phyloP scores from a whole-genome alignment of 768 basidiomycete species.

The Phallus indusiatus region DNA sequence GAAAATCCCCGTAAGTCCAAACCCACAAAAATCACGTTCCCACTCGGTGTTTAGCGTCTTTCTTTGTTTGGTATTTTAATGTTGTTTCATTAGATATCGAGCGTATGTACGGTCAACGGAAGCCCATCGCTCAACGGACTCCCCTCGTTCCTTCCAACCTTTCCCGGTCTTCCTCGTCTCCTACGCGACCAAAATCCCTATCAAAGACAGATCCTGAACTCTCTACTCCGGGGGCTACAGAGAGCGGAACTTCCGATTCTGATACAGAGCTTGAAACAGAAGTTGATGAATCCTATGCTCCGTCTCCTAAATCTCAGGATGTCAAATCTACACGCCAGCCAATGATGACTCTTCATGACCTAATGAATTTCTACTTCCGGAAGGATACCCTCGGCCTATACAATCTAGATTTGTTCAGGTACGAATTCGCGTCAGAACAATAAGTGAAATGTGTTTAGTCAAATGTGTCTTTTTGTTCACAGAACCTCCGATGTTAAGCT shows the following conservation, averaged over 20 bases:
- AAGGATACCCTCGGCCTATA: constrained; percentile 73
- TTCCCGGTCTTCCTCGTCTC: constrained; percentile 5
- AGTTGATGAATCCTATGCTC: constrained; percentile 24
- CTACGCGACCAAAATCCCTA: not conserved
- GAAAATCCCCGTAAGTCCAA: constrained; percentile 85
- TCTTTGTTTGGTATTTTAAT: not conserved
- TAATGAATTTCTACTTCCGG: constrained; percentile 83
- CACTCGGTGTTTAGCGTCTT: constrained; percentile 1
- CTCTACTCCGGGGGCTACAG: constrained; percentile 52
- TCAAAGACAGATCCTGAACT: not conserved
- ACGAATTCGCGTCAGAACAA: constrained; percentile 16
- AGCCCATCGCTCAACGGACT: constrained; percentile 77
- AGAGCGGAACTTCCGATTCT: constrained; percentile 56
- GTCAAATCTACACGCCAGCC: constrained; percentile 4
- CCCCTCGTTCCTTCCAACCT: constrained; percentile 36
- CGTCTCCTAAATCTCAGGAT: constrained; percentile 22
- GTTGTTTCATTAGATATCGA: constrained; percentile 62
- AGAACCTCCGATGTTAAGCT: constrained; percentile 85
- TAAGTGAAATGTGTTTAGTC: constrained; percentile 13
- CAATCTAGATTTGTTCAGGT: constrained; percentile 85
- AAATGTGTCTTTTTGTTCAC: constrained; percentile 14
- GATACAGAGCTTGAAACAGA: constrained; percentile 65
- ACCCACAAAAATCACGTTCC: not conserved
- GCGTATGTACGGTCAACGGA: constrained; percentile 86
- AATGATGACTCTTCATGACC: constrained; percentile 68